These are phyloP conservation scores for Cryphonectria parasitica DNA, from an alignment of 2,329 filamentous ascomycete genomes.

Conservation along the genomic window DNA sequence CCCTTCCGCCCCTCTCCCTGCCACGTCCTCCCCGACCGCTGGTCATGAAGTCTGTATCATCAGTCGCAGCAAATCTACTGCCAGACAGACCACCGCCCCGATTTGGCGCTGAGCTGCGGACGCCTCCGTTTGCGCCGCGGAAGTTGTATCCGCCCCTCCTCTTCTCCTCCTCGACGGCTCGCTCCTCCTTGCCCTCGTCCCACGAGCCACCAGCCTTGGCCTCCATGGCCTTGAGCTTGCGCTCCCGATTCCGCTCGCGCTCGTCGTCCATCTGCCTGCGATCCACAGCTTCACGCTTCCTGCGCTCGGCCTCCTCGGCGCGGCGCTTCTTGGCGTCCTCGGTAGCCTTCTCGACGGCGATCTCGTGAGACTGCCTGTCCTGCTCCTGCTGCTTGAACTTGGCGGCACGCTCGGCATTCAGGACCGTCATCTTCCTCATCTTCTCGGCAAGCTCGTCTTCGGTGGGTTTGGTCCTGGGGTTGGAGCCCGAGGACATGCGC, in stretches of 20 bases:
- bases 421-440: slow-evolving; percentile 64
- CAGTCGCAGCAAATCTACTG: slow-evolving; percentile 47
- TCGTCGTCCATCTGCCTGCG: slow-evolving; percentile 60
- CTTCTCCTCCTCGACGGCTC: slow-evolving; percentile 46
- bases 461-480: slow-evolving; percentile 64
- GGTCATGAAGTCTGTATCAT: slow-evolving; percentile 35
- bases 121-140: slow-evolving; percentile 43
- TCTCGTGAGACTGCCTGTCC: slow-evolving; percentile 59
- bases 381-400: slow-evolving; percentile 62
- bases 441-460: slow-evolving; percentile 62
- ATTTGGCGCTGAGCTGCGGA: slow-evolving; percentile 45
- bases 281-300: slow-evolving; percentile 56
- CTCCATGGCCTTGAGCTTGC: slow-evolving; percentile 63
- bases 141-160: slow-evolving; percentile 40
- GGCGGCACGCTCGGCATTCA: slow-evolving; percentile 61
- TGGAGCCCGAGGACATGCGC: slow-evolving; percentile 58
- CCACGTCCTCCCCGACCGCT: slow-evolving; percentile 40
- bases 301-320: slow-evolving; percentile 56
- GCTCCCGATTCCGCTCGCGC: slow-evolving; percentile 61
- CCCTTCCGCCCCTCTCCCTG: slow-evolving; percentile 39
- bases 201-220: slow-evolving; percentile 56
- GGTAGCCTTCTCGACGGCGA: slow-evolving; percentile 58
- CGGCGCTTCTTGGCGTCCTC: slow-evolving; percentile 58
- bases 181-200: slow-evolving; percentile 61
- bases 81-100: slow-evolving; percentile 42